Percentiles rank a stretch among this genome's conserved stretches.
phyloP scores from a whole-genome alignment of 2,329 filamentous ascomycete genomes.

The Colletotrichum aenigma region DNA sequence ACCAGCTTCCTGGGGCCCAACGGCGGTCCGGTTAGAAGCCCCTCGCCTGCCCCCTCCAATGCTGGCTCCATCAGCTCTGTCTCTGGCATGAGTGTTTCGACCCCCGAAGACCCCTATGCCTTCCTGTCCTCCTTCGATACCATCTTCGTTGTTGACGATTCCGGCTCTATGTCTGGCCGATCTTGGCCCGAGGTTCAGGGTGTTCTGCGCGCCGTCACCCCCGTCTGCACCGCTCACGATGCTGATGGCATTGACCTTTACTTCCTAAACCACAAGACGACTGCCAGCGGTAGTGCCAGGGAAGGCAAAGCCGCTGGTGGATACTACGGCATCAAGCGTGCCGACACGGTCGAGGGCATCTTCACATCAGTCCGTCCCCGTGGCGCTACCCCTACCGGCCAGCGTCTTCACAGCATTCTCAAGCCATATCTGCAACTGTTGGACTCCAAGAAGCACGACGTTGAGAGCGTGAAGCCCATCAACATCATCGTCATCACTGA shows the following conservation, averaged over 20 bases:
- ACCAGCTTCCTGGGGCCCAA: slow-evolving; percentile 6
- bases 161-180: slow-evolving; percentile 80
- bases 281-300: slow-evolving; percentile 32
- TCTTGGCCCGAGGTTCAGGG: slow-evolving; percentile 77
- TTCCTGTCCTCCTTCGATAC: slow-evolving; percentile 86
- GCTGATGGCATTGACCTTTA: slow-evolving; percentile 87
- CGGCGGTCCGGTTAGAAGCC: slow-evolving; percentile 2
- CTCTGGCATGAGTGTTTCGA: slow-evolving; percentile 33
- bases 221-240: slow-evolving; percentile 82
- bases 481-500: slow-evolving; percentile 96
- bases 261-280: slow-evolving; percentile 77
- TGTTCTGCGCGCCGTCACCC: slow-evolving; percentile 76
- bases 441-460: slow-evolving; percentile 42
- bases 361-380: slow-evolving; percentile 71
- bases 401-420: slow-evolving; percentile 73
- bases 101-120: slow-evolving; percentile 70
- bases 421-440: slow-evolving; percentile 66
- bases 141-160: slow-evolving; percentile 90
- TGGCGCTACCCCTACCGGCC: slow-evolving; percentile 77
- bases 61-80: slow-evolving; percentile 3
- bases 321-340: slow-evolving; percentile 68
- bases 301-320: slow-evolving; percentile 47
- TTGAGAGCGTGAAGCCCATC: slow-evolving; percentile 69
- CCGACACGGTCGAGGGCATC: slow-evolving; percentile 65
- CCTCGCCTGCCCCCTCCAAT: slow-evolving; percentile 24